Evolutionary conservation across 2,329 filamentous ascomycete species (phyloP), one percentile per base, ranked within the genome.

Genomic region (Xylariaceae sp.): DNA sequence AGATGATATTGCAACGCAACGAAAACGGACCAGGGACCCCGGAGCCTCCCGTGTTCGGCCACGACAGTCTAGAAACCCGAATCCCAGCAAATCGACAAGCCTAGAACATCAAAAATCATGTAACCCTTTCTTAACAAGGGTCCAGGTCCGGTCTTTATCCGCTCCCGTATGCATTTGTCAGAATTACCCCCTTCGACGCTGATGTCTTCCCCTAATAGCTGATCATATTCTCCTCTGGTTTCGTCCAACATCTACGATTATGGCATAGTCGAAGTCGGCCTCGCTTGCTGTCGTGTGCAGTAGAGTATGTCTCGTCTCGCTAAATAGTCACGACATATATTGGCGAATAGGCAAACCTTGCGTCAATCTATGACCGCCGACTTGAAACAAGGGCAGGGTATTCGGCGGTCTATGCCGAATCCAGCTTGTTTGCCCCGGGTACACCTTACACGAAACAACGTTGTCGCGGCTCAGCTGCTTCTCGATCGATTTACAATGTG

Each of bases 21-120:
- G 11, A 17, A 35, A 44, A 36, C 42, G 27, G 31, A 48, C 53
- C 49, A 53, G 53, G 53, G 53, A 51, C 47, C 53, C 53, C 15
- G 32, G 53, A 40, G 38, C 30, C 15, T 30, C 17, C 35, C 35
- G 43, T 47, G 22, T 36, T 42, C 47, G 39, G 42, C 44, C 49
- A 43, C 7, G 7, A 38, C 33, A 47, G 49, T 55, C 53, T 47
- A 55, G 53, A 55, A 48, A 43, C 47, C 36, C 18, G 48, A 30
- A 47, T 42, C 45, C 40, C 39, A 51, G 47, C 47, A 27, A 42
- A 46, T 31, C 42, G n/a, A n/a, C 38, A 14, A 53, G 51, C 45
- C 51, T 47, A 48, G 50, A 53, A 51, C 45, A n/a, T 43, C 43
- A 42, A 31, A 19, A 19, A 42, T 44, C 17, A 32, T 47, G 45